These are phyloP conservation scores for Eustoma russellianum DNA, from an alignment of 257 asterid species.

Conservation along the genomic window DNA sequence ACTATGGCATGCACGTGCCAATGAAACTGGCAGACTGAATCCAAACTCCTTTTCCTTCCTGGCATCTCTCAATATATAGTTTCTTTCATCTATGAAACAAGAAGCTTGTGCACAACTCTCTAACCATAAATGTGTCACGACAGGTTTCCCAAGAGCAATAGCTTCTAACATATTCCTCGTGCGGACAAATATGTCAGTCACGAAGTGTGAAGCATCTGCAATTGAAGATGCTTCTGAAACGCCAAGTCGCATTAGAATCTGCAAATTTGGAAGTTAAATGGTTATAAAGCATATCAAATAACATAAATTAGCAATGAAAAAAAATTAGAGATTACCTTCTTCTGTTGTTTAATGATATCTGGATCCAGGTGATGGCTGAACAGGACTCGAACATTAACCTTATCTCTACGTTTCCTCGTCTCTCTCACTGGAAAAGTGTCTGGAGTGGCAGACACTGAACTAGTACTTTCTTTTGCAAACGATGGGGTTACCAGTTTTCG, in stretches of 20 bases:
- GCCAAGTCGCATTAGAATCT: constrained; percentile 76
- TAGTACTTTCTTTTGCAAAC: constrained; percentile 47
- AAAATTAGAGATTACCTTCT: constrained; percentile 40
- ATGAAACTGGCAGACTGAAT: constrained; percentile 76
- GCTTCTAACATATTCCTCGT: constrained; percentile 93
- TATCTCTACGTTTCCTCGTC: constrained; percentile 69
- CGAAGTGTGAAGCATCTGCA: constrained; percentile 84
- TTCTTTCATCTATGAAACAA: constrained; percentile 75
- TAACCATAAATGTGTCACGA: constrained; percentile 82
- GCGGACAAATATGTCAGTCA: constrained; percentile 84
- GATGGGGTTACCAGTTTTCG: constrained; percentile 33
- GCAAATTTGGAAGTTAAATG: constrained; percentile 9
- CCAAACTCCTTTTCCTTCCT: constrained; percentile 80
- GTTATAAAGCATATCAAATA: background rate
- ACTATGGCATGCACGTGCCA: constrained; percentile 61
- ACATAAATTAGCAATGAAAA: constrained; percentile 8
- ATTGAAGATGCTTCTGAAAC: constrained; percentile 58
- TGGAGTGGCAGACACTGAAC: constrained; percentile 22
- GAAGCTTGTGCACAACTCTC: constrained; percentile 81
- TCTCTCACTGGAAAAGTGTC: constrained; percentile 28
- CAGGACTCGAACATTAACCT: constrained; percentile 52
- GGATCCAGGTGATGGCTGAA: constrained; percentile 88
- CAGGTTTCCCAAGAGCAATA: constrained; percentile 86
- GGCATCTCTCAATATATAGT: constrained; percentile 68
- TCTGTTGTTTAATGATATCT: constrained; percentile 65